Conservation (phyloP, 225 moss, liverwort and hornwort genomes). For the Climacium dendroides region DNA sequence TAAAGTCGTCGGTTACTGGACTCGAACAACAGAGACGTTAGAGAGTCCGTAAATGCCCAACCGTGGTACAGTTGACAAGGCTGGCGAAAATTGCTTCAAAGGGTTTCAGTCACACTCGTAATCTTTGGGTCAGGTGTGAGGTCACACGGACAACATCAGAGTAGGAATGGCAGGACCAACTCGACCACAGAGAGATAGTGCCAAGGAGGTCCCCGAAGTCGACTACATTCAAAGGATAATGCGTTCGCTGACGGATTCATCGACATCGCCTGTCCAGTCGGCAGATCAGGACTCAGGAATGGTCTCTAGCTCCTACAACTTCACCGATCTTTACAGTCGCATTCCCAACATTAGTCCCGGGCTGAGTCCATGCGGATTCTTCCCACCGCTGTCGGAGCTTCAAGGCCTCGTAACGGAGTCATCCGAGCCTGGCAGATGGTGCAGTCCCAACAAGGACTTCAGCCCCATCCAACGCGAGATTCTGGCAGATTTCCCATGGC, state of each 20-base stretch:
- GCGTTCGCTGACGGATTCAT: background rate
- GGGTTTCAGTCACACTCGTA: background rate
- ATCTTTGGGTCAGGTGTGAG: background rate
- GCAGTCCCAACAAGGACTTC: background rate
- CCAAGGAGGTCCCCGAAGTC: background rate
- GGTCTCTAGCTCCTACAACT: background rate
- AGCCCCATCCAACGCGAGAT: slow-evolving; percentile 21
- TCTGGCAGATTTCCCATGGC: slow-evolving; percentile 30
- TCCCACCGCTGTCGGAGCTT: background rate
- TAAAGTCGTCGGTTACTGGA: background rate
- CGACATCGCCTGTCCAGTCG: background rate
- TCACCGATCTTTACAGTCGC: background rate
- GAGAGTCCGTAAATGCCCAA: background rate
- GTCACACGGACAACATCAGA: background rate
- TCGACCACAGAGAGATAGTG: background rate
- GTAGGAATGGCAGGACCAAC: background rate
- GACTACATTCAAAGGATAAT: slow-evolving; percentile 5
- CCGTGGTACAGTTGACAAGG: background rate
- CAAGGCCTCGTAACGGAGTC: background rate
- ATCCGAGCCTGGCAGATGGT: background rate
- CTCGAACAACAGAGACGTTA: background rate
- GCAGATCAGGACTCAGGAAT: background rate
- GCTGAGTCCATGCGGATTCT: background rate
- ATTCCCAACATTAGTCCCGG: background rate
- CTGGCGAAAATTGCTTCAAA: background rate